These are phyloP conservation scores for Annulohypoxylon truncatum DNA, from an alignment of 2,329 filamentous ascomycete genomes.

Conservation along the genomic window DNA sequence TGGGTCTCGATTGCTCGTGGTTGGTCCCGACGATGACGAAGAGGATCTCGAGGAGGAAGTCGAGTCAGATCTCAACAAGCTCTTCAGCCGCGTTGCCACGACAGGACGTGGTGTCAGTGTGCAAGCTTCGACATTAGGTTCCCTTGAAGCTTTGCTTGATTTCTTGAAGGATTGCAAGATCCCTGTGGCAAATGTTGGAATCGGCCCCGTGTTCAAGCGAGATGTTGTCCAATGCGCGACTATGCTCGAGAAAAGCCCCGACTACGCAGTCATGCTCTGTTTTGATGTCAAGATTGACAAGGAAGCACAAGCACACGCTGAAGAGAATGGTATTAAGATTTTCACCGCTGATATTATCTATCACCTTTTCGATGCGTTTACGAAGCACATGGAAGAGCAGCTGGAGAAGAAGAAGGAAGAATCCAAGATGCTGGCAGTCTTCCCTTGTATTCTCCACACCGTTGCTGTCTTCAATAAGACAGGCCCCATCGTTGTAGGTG, in stretches of 20 bases:
- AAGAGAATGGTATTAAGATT: slow-evolving; percentile 95
- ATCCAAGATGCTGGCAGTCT: slow-evolving; percentile 93
- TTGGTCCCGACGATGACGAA: slow-evolving; percentile 94
- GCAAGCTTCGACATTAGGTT: slow-evolving; percentile 96
- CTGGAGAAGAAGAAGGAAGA: slow-evolving; percentile 95
- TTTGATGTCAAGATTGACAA: slow-evolving; percentile 99
- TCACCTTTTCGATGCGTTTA: slow-evolving; percentile 97
- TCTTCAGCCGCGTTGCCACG: slow-evolving; percentile 92
- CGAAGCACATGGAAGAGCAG: slow-evolving; percentile 89
- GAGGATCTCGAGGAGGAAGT: slow-evolving; percentile 97
- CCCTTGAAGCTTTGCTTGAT: slow-evolving; percentile 93
- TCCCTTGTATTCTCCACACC: slow-evolving; percentile 90
- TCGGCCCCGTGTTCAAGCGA: slow-evolving; percentile 97
- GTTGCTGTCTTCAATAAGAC: slow-evolving; percentile 99
- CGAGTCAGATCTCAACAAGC: slow-evolving; percentile 90
- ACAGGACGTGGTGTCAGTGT: slow-evolving; percentile 95
- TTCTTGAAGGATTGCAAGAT: slow-evolving; percentile 98
- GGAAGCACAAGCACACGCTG: slow-evolving; percentile 89
- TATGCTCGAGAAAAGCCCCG: slow-evolving; percentile 95
- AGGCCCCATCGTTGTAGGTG: slow-evolving; percentile 90
- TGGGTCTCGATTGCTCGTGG: slow-evolving; percentile 92
- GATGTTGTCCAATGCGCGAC: slow-evolving; percentile 95
- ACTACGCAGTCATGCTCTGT: slow-evolving; percentile 98
- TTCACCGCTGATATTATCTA: slow-evolving; percentile 99
- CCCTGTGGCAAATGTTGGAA: slow-evolving; percentile 95